Conservation (phyloP, 108 stramenopile genomes). For the Pseudonitzschia pungens region DNA sequence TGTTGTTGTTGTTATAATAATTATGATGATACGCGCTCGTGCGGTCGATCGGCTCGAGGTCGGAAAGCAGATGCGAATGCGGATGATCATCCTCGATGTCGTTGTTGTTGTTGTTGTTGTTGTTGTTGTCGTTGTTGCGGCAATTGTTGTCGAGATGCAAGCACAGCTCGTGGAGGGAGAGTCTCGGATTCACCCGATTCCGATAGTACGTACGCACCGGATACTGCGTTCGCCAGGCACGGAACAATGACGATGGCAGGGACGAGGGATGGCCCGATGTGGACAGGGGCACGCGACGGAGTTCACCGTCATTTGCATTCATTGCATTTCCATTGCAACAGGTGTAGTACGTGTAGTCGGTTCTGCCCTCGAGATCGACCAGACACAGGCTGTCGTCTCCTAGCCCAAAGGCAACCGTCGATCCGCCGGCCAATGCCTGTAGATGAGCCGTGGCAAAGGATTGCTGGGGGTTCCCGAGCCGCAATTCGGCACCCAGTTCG, state of each 20-base stretch:
- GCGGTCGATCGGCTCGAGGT: constrained; percentile 3
- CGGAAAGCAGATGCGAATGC: neutral
- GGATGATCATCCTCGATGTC: too few relatives aligned
- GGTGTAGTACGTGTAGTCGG: neutral
- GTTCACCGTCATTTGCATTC: neutral
- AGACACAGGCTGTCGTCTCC: constrained; percentile 3
- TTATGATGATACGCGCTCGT: too few relatives aligned
- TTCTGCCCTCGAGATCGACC: constrained; percentile 6
- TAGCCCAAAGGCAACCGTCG: constrained; percentile 4
- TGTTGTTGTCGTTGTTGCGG: neutral
- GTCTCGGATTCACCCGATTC: constrained; percentile 10
- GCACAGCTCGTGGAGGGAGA: constrained; percentile 12
- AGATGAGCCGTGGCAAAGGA: neutral
- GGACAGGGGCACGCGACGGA: neutral
- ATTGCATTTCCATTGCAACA: neutral
- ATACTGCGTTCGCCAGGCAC: neutral
- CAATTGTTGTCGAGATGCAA: neutral
- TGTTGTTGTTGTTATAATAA: too few relatives aligned
- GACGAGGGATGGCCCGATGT: neutral
- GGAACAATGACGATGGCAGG: neutral
- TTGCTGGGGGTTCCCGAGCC: neutral
- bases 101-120: neutral
- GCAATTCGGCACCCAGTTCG: constrained; percentile 7
- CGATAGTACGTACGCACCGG: constrained; percentile 19
- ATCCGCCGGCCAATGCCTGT: neutral